Base-by-base conservation (phyloP, 208 protist species). In the Wallacemonas rigidus region DNA sequence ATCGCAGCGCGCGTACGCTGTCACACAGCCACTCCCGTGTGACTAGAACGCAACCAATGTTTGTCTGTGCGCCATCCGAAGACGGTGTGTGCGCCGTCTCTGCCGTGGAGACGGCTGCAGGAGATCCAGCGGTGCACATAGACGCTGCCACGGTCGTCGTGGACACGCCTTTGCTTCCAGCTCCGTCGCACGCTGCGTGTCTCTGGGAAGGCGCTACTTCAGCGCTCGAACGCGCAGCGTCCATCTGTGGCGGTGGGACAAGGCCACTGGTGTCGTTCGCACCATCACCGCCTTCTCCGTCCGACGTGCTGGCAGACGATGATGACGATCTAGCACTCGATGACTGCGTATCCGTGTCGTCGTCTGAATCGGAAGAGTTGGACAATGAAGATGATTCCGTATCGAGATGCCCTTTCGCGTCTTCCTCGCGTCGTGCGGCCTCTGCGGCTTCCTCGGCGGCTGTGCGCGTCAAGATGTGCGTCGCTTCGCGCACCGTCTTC, bases 391-490 rank as follows among this genome's bases (percentile, higher is more conserved):
- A 44, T 48, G 72, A 69, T 17, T 50, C 45, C 0, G 8, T 6
- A 12, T 50, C 12, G 45, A 12, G 8, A 12, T 50, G 45, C 45
- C 45, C 8, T 12, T 12, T 6, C 45, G 45, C 45, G 8, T 50
- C 45, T 50, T 50, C 45, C 45, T 50, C 45, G 8, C 6, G 45
- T 50, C 45, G 6, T 6, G 48, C 61, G 26, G 15, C 67, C 2
- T 14, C 15, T 2, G 17, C 53, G 9, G 55, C 44, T 1, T 74
- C 57, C 47, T 67, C 68, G 15, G 50, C 41, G 1, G 47, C 67
- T 26, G 65, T 35, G 26, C 47, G n/a, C 35, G 36, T 48, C 8
- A 95, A 71, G 8, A 83, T 62, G 67, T 95, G 87, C n/a, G 90
- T 95, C 2, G 90, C 90, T 39, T 86, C 77, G n/a, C 55, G 61